A percentile compares a stretch with the other conserved stretches of the same genome.
phyloP scores from a whole-genome alignment of 139 green algal genomes.

The Protoeuglena noctilucae region DNA sequence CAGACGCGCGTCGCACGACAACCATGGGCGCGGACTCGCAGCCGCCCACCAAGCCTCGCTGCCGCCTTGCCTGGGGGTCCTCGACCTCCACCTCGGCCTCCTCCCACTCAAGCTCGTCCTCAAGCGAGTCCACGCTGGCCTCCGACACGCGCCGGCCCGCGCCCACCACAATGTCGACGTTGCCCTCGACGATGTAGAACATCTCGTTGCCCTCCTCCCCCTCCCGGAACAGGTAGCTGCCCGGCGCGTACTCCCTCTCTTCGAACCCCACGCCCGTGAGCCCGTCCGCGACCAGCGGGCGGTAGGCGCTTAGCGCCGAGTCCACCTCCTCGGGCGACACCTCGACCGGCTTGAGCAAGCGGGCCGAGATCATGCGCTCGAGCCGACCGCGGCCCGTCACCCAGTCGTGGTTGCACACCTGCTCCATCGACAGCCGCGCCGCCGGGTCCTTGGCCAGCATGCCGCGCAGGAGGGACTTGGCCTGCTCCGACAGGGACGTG shows the following conservation, averaged over 20 bases:
- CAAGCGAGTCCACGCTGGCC: too few species aligned
- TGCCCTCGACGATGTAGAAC: background rate
- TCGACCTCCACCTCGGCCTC: too few species aligned
- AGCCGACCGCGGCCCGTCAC: background rate
- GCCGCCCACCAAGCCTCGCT: too few species aligned
- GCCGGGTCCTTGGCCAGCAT: background rate
- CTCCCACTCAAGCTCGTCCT: too few species aligned
- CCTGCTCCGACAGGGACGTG: background rate
- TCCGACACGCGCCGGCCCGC: too few species aligned
- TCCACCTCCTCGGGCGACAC: background rate
- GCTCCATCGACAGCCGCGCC: background rate
- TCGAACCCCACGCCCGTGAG: background rate
- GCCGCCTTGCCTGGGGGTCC: too few species aligned
- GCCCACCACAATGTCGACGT: background rate
- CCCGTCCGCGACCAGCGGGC: background rate
- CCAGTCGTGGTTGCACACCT: background rate
- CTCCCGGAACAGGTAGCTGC: background rate
- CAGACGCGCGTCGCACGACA: too few species aligned
- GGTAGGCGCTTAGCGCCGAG: background rate
- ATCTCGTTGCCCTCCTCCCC: background rate
- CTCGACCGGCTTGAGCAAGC: background rate
- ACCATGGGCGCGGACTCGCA: too few species aligned
- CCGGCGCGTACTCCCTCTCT: background rate
- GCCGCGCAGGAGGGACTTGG: background rate
- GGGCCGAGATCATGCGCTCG: background rate